Evolutionary conservation across 73 alveolate species (phyloP).

Genomic region (Effrenium voratum): DNA sequence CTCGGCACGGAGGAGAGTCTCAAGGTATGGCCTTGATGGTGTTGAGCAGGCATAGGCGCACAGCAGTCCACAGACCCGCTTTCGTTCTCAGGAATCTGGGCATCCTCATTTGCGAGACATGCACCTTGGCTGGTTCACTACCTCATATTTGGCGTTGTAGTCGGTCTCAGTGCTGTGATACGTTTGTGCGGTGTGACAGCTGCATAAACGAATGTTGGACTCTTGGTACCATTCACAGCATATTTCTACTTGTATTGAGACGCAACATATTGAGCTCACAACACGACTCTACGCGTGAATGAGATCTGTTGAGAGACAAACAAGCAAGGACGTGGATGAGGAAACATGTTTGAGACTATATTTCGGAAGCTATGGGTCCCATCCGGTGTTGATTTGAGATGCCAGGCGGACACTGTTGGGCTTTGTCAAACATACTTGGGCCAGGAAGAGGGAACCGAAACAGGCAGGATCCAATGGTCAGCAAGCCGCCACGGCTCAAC

Average conservation of each 20-base stretch:
- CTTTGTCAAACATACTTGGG: too few species aligned
- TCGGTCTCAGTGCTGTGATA: background rate
- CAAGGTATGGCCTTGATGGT: background rate
- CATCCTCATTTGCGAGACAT: constrained; percentile 73
- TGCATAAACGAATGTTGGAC: background rate
- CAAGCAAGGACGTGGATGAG: too few species aligned
- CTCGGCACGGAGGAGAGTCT: background rate
- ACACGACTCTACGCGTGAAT: background rate
- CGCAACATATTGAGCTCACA: background rate
- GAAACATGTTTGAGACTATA: too few species aligned
- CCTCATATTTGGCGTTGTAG: background rate
- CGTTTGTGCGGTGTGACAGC: background rate
- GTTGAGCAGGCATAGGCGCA: background rate
- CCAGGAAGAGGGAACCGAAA: too few species aligned
- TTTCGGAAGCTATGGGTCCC: too few species aligned
- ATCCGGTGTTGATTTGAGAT: background rate
- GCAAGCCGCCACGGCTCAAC: too few species aligned
- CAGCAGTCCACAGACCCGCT: background rate
- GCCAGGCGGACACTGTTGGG: background rate
- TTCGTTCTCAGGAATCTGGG: constrained; percentile 32
- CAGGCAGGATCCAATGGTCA: too few species aligned
- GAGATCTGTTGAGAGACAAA: background rate
- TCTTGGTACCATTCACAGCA: too few species aligned
- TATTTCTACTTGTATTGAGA: too few species aligned
- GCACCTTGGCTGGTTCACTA: background rate